Base-by-base conservation (phyloP, 2,329 filamentous ascomycete genomes). In the Trichoderma hamatum region DNA sequence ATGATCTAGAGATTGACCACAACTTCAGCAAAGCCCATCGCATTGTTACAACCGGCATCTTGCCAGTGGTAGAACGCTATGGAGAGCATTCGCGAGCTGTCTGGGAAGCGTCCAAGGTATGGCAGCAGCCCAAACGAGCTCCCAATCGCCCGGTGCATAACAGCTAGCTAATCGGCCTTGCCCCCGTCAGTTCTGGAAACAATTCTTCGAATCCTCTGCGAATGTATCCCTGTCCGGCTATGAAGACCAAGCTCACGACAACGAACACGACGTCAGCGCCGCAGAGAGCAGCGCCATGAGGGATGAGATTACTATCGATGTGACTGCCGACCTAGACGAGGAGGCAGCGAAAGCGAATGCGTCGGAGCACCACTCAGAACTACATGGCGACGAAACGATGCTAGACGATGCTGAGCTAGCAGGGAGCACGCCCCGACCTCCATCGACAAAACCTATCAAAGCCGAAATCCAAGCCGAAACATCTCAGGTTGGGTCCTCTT, bases 131-230 rank as follows among this genome's bases (percentile, higher is more conserved):
- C 10, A 24, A 10, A 16, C 19, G 5, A 30, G 26, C 24, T 14
- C 14, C 39, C n/a, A 2, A 24, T 28, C 16, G 13, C 14, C 28
- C 11, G 5, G 24, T 21, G 21, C 21, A 49, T 3, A 13, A 24
- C 19, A 30, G 28, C 13, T 2, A 19, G 11, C 51, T 66, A 14
- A 58, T 10, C 16, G 49, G 30, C 52, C 26, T 51, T 30, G 67
- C 7, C 39, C 2, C 19, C 39, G 39, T 14, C 76, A 96, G 92
- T 99, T 99, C 81, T 99, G 96, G 96, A 99, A 99, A 81, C 94
- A 98, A 83, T 99, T 99, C 84, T 99, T 99, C 81, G 96, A 99
- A 82, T 94, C 96, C 43, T 97, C 94, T 59, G 96, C 96, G 78
- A 98, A 99, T 76, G 95, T 99, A 30, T 97, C 95, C 13, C 87